Base-by-base conservation (phyloP, 768 basidiomycete genomes). In the Chalciporus pseudorubinellus region DNA sequence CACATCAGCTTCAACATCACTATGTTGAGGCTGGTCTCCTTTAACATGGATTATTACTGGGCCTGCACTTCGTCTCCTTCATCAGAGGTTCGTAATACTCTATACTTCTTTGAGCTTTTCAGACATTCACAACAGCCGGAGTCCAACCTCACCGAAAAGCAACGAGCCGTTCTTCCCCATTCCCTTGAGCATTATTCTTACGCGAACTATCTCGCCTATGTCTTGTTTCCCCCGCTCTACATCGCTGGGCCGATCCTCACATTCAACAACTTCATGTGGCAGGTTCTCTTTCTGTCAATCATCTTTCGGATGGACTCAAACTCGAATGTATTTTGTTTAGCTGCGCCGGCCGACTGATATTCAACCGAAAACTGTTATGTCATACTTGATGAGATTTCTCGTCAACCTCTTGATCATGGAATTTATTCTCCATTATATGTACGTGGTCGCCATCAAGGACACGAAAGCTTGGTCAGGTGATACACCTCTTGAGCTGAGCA, bases 191-290 rank as follows among this genome's bases (percentile, higher is more conserved):
- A 77, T 45, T 97, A 94, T 64, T 78, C 81, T 2, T 85, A 83
- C 57, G 43, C 71, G 16, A 87, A 88, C 61, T 95, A 92, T 66
- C 46, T 97, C 10, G 78, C 89, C 20, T 98, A 98, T 63, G 77
- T 79, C n/a, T 71, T 98, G 8, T 99, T 98, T 63, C 83, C 95
- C 1, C 95, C 97, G 1, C 74, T 98, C 11, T 99, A 98, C 65
- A 89, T 98, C 45, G 95, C 91, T 2, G 95, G 97, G 0, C 97
- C 97, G 0, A 95, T 98, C 58, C 82, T 98, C 66, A 89, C 95
- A 0, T 98, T 92, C 76, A 95, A 95, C 62, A 92, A 97, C 66
- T 98, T 92, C 65, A 73, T 92, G 61, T 91, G 87, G 84, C 95
- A 98, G 84, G 92, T 92, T 34, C 53, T 78, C 63, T 78, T 63